phyloP scores from a whole-genome alignment of 208 protist species.

The Trichomonas vaginalis region DNA sequence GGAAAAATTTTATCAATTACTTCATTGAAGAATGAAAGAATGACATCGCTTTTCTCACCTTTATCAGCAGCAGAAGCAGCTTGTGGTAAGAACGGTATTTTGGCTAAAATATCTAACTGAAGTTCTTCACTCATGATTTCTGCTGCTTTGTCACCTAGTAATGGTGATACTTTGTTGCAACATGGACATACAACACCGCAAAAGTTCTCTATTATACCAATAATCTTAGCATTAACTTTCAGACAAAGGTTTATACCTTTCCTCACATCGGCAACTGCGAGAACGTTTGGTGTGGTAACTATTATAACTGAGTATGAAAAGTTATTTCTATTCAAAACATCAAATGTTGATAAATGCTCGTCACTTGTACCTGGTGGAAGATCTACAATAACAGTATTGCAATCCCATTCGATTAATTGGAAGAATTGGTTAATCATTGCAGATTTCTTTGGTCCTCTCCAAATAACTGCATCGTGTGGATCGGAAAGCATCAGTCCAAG shows the following conservation, averaged over 20 bases:
- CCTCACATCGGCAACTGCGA: slow-evolving; percentile 87
- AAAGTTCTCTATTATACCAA: slow-evolving; percentile 99
- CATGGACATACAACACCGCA: slow-evolving; percentile 24
- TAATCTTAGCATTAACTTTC: slow-evolving; percentile 67
- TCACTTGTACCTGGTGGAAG: slow-evolving; percentile 98
- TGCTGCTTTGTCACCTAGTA: not conserved
- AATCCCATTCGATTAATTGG: slow-evolving; percentile 84
- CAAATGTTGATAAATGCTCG: slow-evolving; percentile 87
- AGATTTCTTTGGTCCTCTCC: slow-evolving; percentile 84
- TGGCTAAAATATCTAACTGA: not conserved
- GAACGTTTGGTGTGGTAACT: slow-evolving; percentile 83
- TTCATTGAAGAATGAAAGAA: not conserved
- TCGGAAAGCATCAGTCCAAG: slow-evolving; percentile 84
- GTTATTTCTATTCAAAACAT: slow-evolving; percentile 56
- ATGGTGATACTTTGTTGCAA: not conserved
- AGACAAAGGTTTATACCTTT: slow-evolving; percentile 93
- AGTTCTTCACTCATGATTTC: not conserved
- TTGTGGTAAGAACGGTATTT: not conserved
- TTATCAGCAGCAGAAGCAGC: not conserved
- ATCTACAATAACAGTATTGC: slow-evolving; percentile 96
- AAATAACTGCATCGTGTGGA: slow-evolving; percentile 86
- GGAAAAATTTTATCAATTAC: not conserved
- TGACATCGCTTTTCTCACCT: not conserved
- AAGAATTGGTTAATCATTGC: slow-evolving; percentile 94
- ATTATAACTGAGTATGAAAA: slow-evolving; percentile 59